Conservation (phyloP, 106 monocot genomes). For the Dendrobium nobile region DNA sequence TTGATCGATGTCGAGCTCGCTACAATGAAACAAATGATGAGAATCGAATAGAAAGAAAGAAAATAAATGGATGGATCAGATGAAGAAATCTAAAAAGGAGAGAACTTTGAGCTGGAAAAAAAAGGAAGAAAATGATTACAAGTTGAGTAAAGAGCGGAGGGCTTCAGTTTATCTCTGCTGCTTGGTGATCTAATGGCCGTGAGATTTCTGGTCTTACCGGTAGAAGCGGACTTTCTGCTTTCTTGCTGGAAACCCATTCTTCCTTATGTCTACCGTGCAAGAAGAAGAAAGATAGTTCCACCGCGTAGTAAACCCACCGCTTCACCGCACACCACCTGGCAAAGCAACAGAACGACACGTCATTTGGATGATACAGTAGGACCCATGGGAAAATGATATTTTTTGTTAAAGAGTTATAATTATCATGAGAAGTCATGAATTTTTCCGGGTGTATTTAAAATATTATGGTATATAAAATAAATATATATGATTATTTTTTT, state of each 20-base stretch:
- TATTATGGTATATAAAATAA: no score
- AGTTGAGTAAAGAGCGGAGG: neutral
- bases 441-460: no score
- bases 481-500: no score
- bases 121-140: neutral
- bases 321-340: no score
- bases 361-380: no score
- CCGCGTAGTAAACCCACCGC: no score
- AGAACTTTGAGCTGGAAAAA: neutral
- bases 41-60: neutral
- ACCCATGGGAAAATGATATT: no score
- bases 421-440: no score
- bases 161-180: neutral
- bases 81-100: neutral
- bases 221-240: neutral
- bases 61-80: neutral
- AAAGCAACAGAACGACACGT: no score
- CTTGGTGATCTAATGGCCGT: neutral
- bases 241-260: neutral
- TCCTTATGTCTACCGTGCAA: no score
- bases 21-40: neutral
- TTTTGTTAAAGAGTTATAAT: no score
- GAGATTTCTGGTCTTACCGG: neutral
- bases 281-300: no score
- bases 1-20: neutral